Conservation (phyloP, 345 rosid species). For the Leavenworthia alabamica region DNA sequence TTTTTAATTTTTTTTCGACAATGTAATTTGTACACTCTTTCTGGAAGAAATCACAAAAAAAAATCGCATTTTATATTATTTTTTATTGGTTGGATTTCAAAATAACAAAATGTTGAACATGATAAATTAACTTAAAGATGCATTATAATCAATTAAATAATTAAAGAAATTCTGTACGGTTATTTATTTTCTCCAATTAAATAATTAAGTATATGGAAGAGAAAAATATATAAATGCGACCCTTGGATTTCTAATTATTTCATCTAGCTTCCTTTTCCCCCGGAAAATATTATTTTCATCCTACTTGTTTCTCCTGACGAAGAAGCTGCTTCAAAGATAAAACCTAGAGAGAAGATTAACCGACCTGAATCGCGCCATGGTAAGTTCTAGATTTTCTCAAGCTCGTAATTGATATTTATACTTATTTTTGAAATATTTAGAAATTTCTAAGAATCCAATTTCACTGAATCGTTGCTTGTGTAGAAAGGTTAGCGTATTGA, state of each 20-base stretch:
- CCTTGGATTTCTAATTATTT: background rate
- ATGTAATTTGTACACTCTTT: too few relatives aligned
- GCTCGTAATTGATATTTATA: background rate
- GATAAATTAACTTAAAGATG: too few relatives aligned
- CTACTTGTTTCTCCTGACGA: conserved; percentile 6
- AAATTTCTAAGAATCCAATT: background rate
- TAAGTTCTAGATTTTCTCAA: conserved; percentile 12
- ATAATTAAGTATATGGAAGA: too few relatives aligned
- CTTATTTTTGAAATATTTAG: too few relatives aligned
- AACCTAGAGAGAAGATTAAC: too few relatives aligned
- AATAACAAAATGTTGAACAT: too few relatives aligned
- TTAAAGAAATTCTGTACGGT: too few relatives aligned
- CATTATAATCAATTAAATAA: too few relatives aligned
- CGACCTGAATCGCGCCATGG: background rate
- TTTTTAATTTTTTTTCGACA: too few relatives aligned
- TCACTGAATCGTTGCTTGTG: background rate
- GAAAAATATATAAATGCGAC: background rate
- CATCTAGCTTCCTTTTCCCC: background rate
- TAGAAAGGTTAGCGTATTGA: background rate
- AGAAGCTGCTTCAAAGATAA: background rate
- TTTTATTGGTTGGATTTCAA: too few relatives aligned
- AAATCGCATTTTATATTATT: too few relatives aligned
- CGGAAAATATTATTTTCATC: background rate
- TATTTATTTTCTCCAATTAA: background rate
- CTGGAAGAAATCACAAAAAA: too few relatives aligned